Evolutionary conservation across 345 rosid species (phyloP).

Genomic region (Microcos paniculata): DNA sequence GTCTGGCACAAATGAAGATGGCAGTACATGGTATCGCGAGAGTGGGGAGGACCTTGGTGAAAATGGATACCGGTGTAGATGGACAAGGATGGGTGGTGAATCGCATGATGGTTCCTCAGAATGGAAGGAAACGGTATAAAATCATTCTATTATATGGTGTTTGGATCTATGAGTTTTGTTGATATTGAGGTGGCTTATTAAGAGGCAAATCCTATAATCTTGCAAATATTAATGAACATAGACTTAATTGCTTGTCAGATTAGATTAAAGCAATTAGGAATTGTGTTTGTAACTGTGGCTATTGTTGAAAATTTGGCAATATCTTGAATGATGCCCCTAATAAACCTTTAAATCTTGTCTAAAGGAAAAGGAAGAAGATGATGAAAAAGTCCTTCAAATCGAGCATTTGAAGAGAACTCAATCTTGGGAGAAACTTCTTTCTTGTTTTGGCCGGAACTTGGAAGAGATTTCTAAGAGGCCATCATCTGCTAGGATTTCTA

Average conservation of each 20-base stretch:
- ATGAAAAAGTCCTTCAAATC: not conserved
- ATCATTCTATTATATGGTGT: slow-evolving; percentile 11
- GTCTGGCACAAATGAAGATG: slow-evolving; percentile 89
- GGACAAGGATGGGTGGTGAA: slow-evolving; percentile 96
- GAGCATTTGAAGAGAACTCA: not conserved
- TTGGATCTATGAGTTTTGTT: slow-evolving; percentile 18
- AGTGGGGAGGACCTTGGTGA: slow-evolving; percentile 84
- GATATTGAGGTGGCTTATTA: slow-evolving; percentile 7
- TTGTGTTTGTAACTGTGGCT: not conserved
- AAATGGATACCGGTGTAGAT: slow-evolving; percentile 92
- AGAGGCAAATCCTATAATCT: not conserved
- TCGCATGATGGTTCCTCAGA: slow-evolving; percentile 78
- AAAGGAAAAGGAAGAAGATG: too few species aligned
- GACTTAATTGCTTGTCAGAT: not conserved
- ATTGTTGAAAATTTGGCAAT: not conserved
- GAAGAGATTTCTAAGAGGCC: not conserved
- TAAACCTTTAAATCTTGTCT: not conserved
- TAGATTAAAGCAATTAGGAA: not conserved
- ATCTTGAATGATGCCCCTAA: not conserved
- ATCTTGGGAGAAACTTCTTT: not conserved
- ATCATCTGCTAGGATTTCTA: not conserved
- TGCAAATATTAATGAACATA: not conserved
- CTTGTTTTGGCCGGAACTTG: not conserved
- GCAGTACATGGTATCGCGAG: slow-evolving; percentile 86
- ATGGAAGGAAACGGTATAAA: slow-evolving; percentile 90